Conservation (phyloP, 176 grass and related monocot species). For the sorghum (Sorghum bicolor) region DNA sequence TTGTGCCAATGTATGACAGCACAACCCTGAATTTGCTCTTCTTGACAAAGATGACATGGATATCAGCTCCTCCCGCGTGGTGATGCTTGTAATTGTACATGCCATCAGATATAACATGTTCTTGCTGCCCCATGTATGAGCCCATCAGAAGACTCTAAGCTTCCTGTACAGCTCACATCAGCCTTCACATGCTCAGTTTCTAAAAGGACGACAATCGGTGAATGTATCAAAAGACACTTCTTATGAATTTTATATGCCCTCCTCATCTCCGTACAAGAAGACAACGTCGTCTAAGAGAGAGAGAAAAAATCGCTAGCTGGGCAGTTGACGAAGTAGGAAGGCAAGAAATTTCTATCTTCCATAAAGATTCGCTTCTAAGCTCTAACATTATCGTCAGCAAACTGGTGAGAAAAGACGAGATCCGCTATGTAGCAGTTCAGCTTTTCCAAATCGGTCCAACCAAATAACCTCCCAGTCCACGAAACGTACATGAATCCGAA, state of each 20-base stretch:
- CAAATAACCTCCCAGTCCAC: background rate
- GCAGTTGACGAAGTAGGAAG: background rate
- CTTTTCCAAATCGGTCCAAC: background rate
- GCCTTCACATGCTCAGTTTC: background rate
- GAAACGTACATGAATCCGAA: background rate
- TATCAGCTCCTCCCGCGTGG: slow-evolving; percentile 36
- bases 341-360: background rate
- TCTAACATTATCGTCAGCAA: background rate
- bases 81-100: slow-evolving; percentile 41
- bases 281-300: background rate
- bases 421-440: background rate
- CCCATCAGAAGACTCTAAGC: background rate
- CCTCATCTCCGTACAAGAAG: background rate
- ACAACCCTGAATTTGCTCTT: slow-evolving; percentile 38
- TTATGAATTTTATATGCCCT: background rate
- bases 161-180: background rate
- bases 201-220: background rate
- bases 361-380: background rate
- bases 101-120: background rate
- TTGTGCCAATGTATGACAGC: slow-evolving; percentile 30
- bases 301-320: background rate
- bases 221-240: background rate
- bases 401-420: background rate
- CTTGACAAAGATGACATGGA: slow-evolving; percentile 60
- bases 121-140: slow-evolving; percentile 16